These are phyloP conservation scores for Hypoxylon intermedium DNA, from an alignment of 495 filamentous ascomycete species.

Conservation along the genomic window DNA sequence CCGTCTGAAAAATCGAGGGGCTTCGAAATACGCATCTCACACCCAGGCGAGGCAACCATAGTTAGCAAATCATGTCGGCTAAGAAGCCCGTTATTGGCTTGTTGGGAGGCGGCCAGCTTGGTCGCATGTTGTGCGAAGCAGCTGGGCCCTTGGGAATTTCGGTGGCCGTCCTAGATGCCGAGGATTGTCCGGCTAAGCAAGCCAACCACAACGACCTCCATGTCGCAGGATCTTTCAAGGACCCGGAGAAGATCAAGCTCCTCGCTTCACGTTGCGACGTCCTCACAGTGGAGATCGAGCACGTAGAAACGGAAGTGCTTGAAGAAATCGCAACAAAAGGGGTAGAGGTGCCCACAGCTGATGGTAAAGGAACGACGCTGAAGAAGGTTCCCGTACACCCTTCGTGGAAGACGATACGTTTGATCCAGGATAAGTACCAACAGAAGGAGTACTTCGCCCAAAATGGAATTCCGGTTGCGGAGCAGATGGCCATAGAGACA, in stretches of 20 bases:
- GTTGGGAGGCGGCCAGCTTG: conserved; percentile 71
- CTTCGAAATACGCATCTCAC: neutral
- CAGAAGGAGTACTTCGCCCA: conserved; percentile 83
- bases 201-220: conserved; percentile 77
- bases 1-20: neutral
- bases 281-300: conserved; percentile 96
- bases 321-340: conserved; percentile 75
- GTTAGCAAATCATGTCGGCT: conserved; percentile 11
- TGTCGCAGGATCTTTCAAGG: conserved; percentile 85
- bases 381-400: conserved; percentile 74
- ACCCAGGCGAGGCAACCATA: too few species aligned
- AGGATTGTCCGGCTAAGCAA: conserved; percentile 87
- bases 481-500: conserved; percentile 65
- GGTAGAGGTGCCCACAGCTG: conserved; percentile 55
- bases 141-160: conserved; percentile 86
- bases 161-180: conserved; percentile 79
- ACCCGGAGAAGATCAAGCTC: conserved; percentile 74
- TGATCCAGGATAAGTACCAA: conserved; percentile 94
- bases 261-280: conserved; percentile 81
- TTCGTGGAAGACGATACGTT: conserved; percentile 84
- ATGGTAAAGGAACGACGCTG: conserved; percentile 46
- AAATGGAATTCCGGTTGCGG: conserved; percentile 72
- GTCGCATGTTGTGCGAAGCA: conserved; percentile 93
- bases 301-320: conserved; percentile 91
- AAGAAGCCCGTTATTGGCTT: conserved; percentile 34